phyloP scores from a whole-genome alignment of 164 flowering plant species.

The Nelumbo lutea region DNA sequence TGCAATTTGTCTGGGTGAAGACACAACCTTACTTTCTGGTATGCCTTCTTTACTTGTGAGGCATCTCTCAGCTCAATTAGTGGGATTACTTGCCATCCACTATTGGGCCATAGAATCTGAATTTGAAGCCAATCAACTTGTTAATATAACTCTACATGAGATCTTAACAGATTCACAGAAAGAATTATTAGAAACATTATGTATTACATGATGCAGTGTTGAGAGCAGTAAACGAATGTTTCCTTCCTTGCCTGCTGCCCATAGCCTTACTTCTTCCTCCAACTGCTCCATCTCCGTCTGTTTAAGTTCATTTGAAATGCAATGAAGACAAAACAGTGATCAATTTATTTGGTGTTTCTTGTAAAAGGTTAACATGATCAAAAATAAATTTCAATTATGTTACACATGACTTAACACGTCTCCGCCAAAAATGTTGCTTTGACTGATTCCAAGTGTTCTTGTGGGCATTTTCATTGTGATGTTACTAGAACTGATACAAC shows the following conservation, averaged over 20 bases:
- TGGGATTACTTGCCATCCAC: conserved; percentile 60
- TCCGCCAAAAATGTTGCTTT: too few species aligned
- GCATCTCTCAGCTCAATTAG: conserved; percentile 38
- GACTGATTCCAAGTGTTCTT: too few species aligned
- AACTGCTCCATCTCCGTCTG: conserved; percentile 33
- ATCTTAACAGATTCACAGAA: neutral
- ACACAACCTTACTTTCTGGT: conserved; percentile 67
- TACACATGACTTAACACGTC: too few species aligned
- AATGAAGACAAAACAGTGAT: too few species aligned
- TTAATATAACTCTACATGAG: neutral
- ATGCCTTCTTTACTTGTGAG: conserved; percentile 66
- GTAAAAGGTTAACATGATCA: too few species aligned
- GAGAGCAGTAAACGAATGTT: conserved; percentile 62
- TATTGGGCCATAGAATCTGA: conserved; percentile 70
- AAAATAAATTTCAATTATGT: neutral
- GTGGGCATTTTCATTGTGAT: too few species aligned
- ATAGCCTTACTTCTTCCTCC: conserved; percentile 44
- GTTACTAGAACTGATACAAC: too few species aligned
- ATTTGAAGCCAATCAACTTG: neutral
- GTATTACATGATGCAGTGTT: conserved; percentile 63
- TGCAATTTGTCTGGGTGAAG: conserved; percentile 83
- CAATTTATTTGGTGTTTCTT: too few species aligned
- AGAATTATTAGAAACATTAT: neutral
- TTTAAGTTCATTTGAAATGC: conserved; percentile 1
- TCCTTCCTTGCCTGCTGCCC: conserved; percentile 58